Evolutionary conservation across 2,329 filamentous ascomycete species (phyloP).

Genomic region (Byssothecium circinans): DNA sequence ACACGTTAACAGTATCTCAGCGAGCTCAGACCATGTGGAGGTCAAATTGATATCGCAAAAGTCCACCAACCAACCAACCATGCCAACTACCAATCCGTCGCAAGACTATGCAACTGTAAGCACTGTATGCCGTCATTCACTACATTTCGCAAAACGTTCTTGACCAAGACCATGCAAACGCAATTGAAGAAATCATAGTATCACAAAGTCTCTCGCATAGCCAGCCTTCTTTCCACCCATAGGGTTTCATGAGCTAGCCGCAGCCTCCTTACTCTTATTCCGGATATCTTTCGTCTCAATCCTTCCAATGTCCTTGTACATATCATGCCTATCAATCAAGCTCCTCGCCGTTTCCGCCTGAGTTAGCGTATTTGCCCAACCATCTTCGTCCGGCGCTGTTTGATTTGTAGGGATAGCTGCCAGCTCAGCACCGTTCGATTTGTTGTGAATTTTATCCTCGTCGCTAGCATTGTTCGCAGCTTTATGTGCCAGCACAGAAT

Average conservation of each 20-base stretch:
- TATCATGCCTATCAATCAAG: conserved; percentile 48
- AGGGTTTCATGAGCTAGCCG: background rate
- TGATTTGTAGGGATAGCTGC: background rate
- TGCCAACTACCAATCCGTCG: too few species aligned
- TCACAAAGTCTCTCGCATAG: too few species aligned
- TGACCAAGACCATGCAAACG: too few species aligned
- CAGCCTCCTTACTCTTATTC: conserved; percentile 28
- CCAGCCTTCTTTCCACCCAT: too few species aligned
- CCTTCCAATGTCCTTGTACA: conserved; percentile 41
- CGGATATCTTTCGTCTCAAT: conserved; percentile 45
- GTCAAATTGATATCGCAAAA: too few species aligned
- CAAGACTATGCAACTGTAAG: too few species aligned
- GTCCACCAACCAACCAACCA: background rate
- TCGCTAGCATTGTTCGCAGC: background rate
- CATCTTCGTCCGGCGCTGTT: background rate
- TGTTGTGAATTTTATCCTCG: background rate
- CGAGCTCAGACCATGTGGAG: too few species aligned
- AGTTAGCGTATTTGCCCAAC: conserved; percentile 15
- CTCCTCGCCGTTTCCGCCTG: conserved; percentile 39
- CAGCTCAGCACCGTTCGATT: background rate
- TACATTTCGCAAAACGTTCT: too few species aligned
- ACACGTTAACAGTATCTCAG: too few species aligned
- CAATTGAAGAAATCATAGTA: too few species aligned
- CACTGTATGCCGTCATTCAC: too few species aligned
- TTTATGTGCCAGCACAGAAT: conserved; percentile 22